Conservation (phyloP, 139 green algal species). For the Ostreobium quekettii region DNA sequence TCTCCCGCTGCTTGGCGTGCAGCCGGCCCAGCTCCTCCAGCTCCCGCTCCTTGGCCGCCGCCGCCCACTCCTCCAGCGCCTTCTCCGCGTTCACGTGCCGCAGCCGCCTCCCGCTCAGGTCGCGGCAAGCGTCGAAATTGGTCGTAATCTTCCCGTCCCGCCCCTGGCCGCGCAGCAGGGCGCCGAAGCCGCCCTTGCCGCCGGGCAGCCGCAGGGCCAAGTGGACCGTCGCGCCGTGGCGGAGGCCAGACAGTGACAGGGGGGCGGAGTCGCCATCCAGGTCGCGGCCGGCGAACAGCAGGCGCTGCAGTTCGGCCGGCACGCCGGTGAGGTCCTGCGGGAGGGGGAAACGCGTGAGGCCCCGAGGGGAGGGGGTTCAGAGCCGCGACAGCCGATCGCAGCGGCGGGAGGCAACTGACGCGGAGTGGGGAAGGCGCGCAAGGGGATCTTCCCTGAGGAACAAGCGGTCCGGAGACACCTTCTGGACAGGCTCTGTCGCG, state of each 20-base stretch:
- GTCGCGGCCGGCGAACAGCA: conserved; percentile 23
- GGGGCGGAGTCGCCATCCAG: conserved; percentile 11
- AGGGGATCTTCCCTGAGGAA: too few relatives aligned
- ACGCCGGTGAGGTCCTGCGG: conserved; percentile 4
- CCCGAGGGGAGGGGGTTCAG: too few relatives aligned
- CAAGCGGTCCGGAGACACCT: too few relatives aligned
- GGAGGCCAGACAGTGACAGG: background rate
- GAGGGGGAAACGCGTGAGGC: background rate
- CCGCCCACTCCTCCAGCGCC: conserved; percentile 79
- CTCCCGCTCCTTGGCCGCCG: conserved; percentile 44
- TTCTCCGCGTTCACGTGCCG: conserved; percentile 58
- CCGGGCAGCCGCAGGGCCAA: conserved; percentile 48
- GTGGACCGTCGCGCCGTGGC: conserved; percentile 30
- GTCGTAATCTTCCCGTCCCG: conserved; percentile 67
- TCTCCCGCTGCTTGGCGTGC: conserved; percentile 41
- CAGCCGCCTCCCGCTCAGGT: conserved; percentile 76
- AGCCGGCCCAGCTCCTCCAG: conserved; percentile 50
- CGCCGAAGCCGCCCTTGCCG: conserved; percentile 90
- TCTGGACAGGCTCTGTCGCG: too few relatives aligned
- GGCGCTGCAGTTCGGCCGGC: conserved; percentile 9
- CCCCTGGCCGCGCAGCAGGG: conserved; percentile 80
- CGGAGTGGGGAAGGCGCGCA: too few relatives aligned
- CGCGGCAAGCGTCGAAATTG: conserved; percentile 88
- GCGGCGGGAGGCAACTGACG: too few relatives aligned
- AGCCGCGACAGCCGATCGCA: too few relatives aligned